A percentile compares a stretch with the other conserved stretches of the same genome.
Evolutionary conservation across 1,284 basidiomycete species (phyloP).

Genomic region (Phaffia rhodozyma): DNA sequence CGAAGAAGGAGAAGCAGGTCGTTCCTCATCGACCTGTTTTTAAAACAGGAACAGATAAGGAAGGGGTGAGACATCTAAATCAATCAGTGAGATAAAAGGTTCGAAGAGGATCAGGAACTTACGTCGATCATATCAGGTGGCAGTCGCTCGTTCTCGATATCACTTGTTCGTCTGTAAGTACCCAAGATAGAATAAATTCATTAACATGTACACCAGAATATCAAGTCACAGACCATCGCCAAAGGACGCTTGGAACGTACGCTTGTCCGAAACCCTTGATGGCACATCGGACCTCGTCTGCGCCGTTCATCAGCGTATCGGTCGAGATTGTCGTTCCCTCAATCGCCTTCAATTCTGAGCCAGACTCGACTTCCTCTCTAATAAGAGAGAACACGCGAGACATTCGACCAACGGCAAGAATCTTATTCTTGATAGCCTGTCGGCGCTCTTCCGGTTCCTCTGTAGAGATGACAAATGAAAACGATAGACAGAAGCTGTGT

Average conservation of each 20-base stretch:
- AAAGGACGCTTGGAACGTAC: constrained; percentile 44
- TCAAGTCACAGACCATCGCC: constrained; percentile 5
- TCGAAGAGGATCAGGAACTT: constrained; percentile 14
- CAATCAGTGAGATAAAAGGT: background rate
- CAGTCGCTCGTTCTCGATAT: constrained; percentile 96
- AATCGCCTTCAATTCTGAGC: constrained; percentile 90
- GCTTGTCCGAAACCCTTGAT: constrained; percentile 93
- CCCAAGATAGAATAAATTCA: background rate
- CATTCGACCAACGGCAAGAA: constrained; percentile 94
- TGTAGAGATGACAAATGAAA: background rate
- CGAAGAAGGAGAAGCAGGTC: constrained; percentile 38
- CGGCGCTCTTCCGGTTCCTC: constrained; percentile 31
- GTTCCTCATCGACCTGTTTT: constrained; percentile 34
- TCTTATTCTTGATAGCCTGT: constrained; percentile 95
- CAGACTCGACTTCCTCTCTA: constrained; percentile 93
- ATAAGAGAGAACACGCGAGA: constrained; percentile 89
- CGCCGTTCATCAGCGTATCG: constrained; percentile 47
- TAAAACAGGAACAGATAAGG: constrained; percentile 10
- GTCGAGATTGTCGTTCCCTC: constrained; percentile 67
- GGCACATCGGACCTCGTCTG: constrained; percentile 34
- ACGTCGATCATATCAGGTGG: constrained; percentile 85
- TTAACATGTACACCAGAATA: background rate
- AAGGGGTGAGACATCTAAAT: background rate
- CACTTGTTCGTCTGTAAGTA: constrained; percentile 69
- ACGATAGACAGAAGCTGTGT: background rate